Evolutionary conservation across 371 early-diverging fungal species (phyloP).

Genomic region (Batkoa obscura): DNA sequence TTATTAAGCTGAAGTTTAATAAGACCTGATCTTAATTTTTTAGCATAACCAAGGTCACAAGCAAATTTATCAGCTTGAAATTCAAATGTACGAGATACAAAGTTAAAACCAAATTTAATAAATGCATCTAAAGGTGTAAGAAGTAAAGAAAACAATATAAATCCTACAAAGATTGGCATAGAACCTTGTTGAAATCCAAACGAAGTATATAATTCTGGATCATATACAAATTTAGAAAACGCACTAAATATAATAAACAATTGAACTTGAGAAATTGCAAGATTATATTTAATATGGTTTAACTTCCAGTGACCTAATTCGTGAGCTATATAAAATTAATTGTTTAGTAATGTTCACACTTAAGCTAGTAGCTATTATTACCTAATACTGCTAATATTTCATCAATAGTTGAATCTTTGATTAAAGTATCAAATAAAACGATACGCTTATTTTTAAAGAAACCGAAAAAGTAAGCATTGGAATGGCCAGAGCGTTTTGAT

Average conservation of each 20-base stretch:
- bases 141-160: conserved; percentile 65
- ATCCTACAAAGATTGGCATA: conserved; percentile 69
- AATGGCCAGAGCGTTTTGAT: conserved; percentile 80
- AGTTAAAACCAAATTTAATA: conserved; percentile 54
- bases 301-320: conserved; percentile 96
- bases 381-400: conserved; percentile 89
- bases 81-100: conserved; percentile 73
- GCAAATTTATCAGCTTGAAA: conserved; percentile 94
- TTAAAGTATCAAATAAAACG: conserved; percentile 89
- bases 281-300: conserved; percentile 61
- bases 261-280: conserved; percentile 54
- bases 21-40: conserved; percentile 53
- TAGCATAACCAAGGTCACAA: conserved; percentile 66
- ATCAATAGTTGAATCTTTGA: conserved; percentile 63
- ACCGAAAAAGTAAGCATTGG: conserved; percentile 96
- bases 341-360: no score
- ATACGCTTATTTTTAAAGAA: conserved; percentile 95
- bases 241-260: conserved; percentile 64
- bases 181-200: conserved; percentile 51
- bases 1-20: conserved; percentile 86
- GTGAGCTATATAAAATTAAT: conserved; percentile 33
- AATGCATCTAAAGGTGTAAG: conserved; percentile 61
- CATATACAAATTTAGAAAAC: conserved; percentile 56
- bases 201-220: conserved; percentile 44
- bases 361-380: conserved; percentile 14